Conservation (phyloP, 2,329 filamentous ascomycete species). For the Aspergillus transmontanensis region DNA sequence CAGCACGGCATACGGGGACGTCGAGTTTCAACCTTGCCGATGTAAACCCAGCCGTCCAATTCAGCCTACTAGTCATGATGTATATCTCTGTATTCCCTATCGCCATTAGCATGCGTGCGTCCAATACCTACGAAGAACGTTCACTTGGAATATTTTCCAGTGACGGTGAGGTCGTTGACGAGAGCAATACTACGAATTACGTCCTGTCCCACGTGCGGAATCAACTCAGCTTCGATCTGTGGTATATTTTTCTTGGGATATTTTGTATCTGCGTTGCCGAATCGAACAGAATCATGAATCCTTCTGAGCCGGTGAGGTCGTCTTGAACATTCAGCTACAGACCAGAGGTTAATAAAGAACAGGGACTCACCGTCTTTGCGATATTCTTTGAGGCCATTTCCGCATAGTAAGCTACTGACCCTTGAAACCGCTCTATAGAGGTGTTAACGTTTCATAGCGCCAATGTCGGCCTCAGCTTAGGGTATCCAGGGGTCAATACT, state of each 20-base stretch:
- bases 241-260: constrained; percentile 63
- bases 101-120: constrained; percentile 79
- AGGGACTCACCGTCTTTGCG: constrained; percentile 57
- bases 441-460: constrained; percentile 24
- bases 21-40: constrained; percentile 54
- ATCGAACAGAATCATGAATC: constrained; percentile 31
- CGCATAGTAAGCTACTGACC: constrained; percentile 35
- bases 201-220: constrained; percentile 60
- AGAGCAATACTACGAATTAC: constrained; percentile 40
- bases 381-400: constrained; percentile 50
- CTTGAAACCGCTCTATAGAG: not conserved
- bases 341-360: not conserved
- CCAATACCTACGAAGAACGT: constrained; percentile 70
- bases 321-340: not conserved
- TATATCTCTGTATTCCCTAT: constrained; percentile 96
- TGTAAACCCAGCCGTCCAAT: constrained; percentile 58
- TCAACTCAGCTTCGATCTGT: constrained; percentile 68
- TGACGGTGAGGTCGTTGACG: constrained; percentile 27
- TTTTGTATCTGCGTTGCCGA: constrained; percentile 63
- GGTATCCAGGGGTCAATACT: constrained; percentile 31
- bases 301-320: constrained; percentile 26
- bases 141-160: constrained; percentile 59
- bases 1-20: constrained; percentile 52
- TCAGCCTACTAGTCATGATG: constrained; percentile 83
- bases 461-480: constrained; percentile 39